These are phyloP conservation scores for Discostella stelligeroides DNA, from an alignment of 108 stramenopile genomes.

Conservation along the genomic window DNA sequence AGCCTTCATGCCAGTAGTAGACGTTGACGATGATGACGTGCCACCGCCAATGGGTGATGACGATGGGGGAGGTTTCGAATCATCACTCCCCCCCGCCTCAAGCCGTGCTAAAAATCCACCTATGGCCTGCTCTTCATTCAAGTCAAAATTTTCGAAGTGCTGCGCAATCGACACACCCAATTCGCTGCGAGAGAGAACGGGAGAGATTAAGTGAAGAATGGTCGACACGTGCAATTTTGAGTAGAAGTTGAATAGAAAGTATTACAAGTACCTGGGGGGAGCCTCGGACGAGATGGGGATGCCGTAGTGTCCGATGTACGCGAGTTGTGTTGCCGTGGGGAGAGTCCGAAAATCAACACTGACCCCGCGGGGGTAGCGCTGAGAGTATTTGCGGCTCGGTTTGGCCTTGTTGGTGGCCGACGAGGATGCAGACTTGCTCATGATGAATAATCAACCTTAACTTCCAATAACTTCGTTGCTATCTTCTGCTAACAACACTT, in stretches of 20 bases:
- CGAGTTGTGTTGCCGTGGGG: slow-evolving; percentile 69
- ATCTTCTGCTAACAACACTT: no score
- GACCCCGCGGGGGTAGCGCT: slow-evolving; percentile 81
- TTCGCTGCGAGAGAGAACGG: no score
- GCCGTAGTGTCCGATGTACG: slow-evolving; percentile 91
- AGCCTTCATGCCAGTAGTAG: slow-evolving; percentile 20
- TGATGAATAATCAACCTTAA: no score
- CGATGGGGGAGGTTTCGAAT: slow-evolving; percentile 18
- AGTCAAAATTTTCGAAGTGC: slow-evolving; percentile 86
- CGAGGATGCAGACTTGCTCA: slow-evolving; percentile 7
- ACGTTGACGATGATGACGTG: slow-evolving; percentile 12
- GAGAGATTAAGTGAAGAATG: no score
- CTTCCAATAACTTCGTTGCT: no score
- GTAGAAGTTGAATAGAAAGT: no score
- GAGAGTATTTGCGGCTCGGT: slow-evolving; percentile 36
- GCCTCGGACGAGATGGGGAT: slow-evolving; percentile 77
- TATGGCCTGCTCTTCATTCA: slow-evolving; percentile 86
- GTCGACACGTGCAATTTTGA: no score
- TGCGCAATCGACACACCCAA: slow-evolving; percentile 85
- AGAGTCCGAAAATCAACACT: slow-evolving; percentile 87
- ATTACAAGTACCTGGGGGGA: no score
- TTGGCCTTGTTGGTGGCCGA: slow-evolving; percentile 5
- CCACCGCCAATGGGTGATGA: slow-evolving; percentile 17
- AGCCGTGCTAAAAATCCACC: slow-evolving; percentile 83
- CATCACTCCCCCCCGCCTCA: slow-evolving; percentile 43